Evolutionary conservation across 1,284 basidiomycete genomes (phyloP).

Genomic region (Veloboletus limbatus): DNA sequence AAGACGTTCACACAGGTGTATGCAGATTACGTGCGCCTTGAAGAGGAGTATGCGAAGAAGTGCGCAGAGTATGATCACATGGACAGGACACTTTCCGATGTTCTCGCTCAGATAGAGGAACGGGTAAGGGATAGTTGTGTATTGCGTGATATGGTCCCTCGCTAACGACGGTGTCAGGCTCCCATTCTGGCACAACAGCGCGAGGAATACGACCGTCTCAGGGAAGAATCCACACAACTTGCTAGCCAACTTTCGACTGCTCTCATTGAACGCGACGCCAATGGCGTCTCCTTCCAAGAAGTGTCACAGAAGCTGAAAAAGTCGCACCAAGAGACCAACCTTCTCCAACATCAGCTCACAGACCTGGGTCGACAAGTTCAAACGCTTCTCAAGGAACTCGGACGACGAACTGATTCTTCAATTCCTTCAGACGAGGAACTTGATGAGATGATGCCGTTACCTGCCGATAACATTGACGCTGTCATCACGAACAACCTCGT

Average conservation of each 20-base stretch:
- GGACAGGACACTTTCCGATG: constrained; percentile 67
- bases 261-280: constrained; percentile 64
- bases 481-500: constrained; percentile 91
- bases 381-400: constrained; percentile 74
- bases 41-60: constrained; percentile 79
- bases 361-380: constrained; percentile 90
- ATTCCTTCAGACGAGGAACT: constrained; percentile 73
- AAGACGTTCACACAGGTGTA: constrained; percentile 91
- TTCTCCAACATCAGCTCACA: constrained; percentile 75
- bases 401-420: constrained; percentile 77
- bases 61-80: constrained; percentile 79
- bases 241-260: constrained; percentile 74
- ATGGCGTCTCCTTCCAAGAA: constrained; percentile 49
- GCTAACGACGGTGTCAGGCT: constrained; percentile 51
- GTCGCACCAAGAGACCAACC: constrained; percentile 63
- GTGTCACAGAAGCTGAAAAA: constrained; percentile 61
- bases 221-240: constrained; percentile 76
- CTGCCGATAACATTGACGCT: constrained; percentile 62
- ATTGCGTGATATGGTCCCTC: background rate
- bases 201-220: constrained; percentile 77
- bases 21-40: constrained; percentile 80
- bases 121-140: constrained; percentile 53
- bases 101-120: constrained; percentile 86
- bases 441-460: constrained; percentile 43
- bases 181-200: constrained; percentile 86